These are phyloP conservation scores for Papiliotrema nemorosa DNA, from an alignment of 1,284 basidiomycete species.

Conservation along the genomic window DNA sequence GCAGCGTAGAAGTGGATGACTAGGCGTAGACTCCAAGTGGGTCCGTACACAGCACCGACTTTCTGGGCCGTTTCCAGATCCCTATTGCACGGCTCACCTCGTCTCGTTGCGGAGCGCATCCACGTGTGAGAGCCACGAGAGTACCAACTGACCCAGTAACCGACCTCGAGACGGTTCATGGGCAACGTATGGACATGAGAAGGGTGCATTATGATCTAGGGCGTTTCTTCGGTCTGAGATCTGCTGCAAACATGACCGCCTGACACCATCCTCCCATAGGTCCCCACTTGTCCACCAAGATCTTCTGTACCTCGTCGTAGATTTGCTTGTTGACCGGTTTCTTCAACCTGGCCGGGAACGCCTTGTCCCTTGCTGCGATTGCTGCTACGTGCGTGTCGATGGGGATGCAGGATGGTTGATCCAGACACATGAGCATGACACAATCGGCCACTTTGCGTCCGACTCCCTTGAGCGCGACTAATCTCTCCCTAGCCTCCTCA, in stretches of 20 bases:
- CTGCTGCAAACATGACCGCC: slow-evolving; percentile 59
- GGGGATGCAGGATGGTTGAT: slow-evolving; percentile 78
- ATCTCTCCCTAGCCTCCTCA: slow-evolving; percentile 55
- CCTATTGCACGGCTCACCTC: no score
- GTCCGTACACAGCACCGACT: no score
- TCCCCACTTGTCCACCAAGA: slow-evolving; percentile 69
- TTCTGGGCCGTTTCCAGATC: no score
- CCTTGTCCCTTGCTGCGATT: slow-evolving; percentile 79
- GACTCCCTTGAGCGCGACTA: slow-evolving; percentile 81
- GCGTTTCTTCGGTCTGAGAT: slow-evolving; percentile 24
- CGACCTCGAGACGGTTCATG: not conserved
- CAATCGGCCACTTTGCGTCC: slow-evolving; percentile 97
- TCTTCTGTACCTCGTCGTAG: slow-evolving; percentile 70
- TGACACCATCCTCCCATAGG: slow-evolving; percentile 89
- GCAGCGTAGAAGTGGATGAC: no score
- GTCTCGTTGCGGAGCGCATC: no score
- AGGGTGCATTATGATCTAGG: not conserved
- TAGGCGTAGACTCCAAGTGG: no score
- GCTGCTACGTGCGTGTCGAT: slow-evolving; percentile 90
- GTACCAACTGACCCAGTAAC: no score
- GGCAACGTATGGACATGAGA: not conserved
- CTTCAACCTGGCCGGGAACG: slow-evolving; percentile 54
- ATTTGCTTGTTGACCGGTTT: slow-evolving; percentile 69
- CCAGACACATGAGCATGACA: slow-evolving; percentile 87
- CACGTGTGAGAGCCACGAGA: no score